Conservation (phyloP, 2,329 filamentous ascomycete species). For the Clathrospora elynae region DNA sequence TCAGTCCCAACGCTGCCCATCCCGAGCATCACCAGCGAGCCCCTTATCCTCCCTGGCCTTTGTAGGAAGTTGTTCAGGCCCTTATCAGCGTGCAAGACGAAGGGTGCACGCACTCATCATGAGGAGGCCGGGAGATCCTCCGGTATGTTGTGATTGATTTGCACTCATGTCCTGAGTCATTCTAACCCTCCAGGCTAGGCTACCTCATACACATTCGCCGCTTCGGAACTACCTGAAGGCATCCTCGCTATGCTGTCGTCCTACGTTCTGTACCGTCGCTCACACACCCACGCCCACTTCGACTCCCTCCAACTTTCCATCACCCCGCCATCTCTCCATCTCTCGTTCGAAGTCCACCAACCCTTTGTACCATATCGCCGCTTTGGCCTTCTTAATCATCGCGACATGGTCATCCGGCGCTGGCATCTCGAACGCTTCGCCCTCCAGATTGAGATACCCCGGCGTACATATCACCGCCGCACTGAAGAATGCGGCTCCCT, state of each 20-base stretch:
- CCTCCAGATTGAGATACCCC: constrained; percentile 13
- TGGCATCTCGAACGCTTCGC: constrained; percentile 11
- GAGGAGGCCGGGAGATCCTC: background rate
- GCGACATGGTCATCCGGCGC: constrained; percentile 9
- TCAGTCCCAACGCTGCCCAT: background rate
- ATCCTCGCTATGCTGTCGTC: background rate
- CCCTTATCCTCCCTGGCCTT: too few relatives aligned
- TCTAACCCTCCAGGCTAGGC: background rate
- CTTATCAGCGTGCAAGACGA: constrained; percentile 3
- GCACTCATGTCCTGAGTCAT: background rate
- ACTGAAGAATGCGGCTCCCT: constrained; percentile 10
- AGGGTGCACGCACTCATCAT: background rate
- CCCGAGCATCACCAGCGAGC: background rate
- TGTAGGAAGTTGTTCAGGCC: background rate
- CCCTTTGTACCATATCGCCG: constrained; percentile 8
- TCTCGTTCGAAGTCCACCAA: constrained; percentile 10
- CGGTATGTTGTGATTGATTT: background rate
- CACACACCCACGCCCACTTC: constrained; percentile 1
- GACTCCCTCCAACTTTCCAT: constrained; percentile 14
- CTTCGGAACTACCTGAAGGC: background rate
- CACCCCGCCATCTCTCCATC: constrained; percentile 12
- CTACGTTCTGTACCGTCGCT: background rate
- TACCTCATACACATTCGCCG: background rate
- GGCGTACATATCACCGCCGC: constrained; percentile 12
- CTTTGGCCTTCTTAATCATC: constrained; percentile 18